These are phyloP conservation scores for Septoria linicola DNA, from an alignment of 2,329 filamentous ascomycete species.

Conservation along the genomic window DNA sequence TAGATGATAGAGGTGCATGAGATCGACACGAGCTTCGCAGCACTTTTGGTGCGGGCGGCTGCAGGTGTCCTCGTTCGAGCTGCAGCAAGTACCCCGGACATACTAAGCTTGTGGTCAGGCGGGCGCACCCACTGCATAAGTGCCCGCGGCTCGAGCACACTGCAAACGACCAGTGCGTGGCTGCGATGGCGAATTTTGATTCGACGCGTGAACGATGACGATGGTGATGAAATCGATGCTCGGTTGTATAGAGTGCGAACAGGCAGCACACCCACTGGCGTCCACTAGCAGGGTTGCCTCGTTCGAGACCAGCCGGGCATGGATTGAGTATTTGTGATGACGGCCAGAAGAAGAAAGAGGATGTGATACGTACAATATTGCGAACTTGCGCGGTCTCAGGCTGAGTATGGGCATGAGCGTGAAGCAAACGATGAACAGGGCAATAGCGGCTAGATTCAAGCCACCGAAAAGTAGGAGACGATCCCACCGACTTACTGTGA, in stretches of 20 bases:
- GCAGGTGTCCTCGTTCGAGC: constrained; percentile 24
- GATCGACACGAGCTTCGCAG: constrained; percentile 27
- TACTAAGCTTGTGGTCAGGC: constrained; percentile 37
- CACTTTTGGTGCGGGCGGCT: constrained; percentile 26
- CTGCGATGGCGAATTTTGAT: constrained; percentile 21
- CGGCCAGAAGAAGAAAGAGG: constrained; percentile 7
- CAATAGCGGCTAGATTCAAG: constrained; percentile 84
- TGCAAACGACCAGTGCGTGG: constrained; percentile 31
- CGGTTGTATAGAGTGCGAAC: constrained; percentile 23
- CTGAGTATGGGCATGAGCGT: constrained; percentile 81
- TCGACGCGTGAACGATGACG: constrained; percentile 20
- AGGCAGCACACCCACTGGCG: constrained; percentile 28
- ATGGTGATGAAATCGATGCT: constrained; percentile 21
- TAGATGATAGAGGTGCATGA: constrained; percentile 20
- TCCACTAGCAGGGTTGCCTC: constrained; percentile 15
- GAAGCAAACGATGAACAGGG: constrained; percentile 92
- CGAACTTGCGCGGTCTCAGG: constrained; percentile 86
- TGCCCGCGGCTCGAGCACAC: constrained; percentile 28
- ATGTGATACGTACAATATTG: constrained; percentile 79
- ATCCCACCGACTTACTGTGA: constrained; percentile 93
- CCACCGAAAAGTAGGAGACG: constrained; percentile 86
- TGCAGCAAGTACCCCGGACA: constrained; percentile 28
- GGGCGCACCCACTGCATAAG: constrained; percentile 36
- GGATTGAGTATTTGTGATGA: constrained; percentile 18
- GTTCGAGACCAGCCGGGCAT: constrained; percentile 17